Conservation (phyloP, 768 basidiomycete species). For the Macrolepiota albuminosa region DNA sequence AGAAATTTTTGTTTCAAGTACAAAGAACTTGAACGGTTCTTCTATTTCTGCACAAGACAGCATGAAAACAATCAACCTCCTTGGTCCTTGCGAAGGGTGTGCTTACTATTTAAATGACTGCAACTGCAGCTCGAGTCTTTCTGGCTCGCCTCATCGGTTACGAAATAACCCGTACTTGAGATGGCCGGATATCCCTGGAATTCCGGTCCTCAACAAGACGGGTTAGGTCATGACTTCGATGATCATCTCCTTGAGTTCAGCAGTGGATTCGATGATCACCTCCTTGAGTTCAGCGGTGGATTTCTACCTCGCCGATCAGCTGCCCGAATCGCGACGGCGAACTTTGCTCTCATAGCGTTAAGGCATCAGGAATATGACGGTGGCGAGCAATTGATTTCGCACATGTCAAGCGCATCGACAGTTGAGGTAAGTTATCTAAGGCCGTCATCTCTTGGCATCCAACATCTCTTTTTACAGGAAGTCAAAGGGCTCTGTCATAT, state of each 20-base stretch:
- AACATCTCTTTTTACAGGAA: neutral
- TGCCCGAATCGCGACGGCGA: neutral
- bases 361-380: neutral
- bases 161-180: neutral
- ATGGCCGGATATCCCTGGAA: neutral
- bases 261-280: neutral
- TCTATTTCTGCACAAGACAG: neutral
- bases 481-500: neutral
- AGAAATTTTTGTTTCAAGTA: neutral
- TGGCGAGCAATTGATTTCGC: neutral
- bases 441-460: neutral
- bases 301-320: neutral
- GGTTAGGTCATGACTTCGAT: neutral
- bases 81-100: neutral
- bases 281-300: neutral
- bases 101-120: neutral
- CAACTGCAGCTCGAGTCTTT: neutral
- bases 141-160: neutral
- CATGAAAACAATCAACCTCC: neutral
- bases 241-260: neutral
- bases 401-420: neutral
- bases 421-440: neutral
- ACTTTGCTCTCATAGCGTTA: constrained; percentile 1
- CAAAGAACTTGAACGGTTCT: neutral
- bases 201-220: neutral